phyloP scores from a whole-genome alignment of 257 asterid genomes.

The Schizonepeta tenuifolia region DNA sequence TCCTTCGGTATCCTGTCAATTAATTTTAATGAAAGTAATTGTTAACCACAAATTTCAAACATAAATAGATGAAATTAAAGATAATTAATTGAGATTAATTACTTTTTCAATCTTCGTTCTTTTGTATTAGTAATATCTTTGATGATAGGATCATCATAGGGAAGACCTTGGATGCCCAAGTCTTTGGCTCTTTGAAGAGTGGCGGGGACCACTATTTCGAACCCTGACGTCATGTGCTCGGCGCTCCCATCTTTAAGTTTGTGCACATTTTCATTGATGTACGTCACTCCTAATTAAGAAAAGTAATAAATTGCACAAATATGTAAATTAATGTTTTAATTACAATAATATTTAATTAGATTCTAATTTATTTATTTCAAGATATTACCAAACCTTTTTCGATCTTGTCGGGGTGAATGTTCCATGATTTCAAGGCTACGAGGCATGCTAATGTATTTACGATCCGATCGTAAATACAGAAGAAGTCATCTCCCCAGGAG shows the following conservation, averaged over 20 bases:
- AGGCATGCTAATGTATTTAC: conserved; percentile 54
- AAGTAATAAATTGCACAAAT: not conserved
- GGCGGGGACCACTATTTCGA: conserved; percentile 50
- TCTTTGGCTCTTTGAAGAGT: conserved; percentile 39
- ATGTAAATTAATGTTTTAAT: too few relatives aligned
- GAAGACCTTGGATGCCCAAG: conserved; percentile 34
- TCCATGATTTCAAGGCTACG: conserved; percentile 50
- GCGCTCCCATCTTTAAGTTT: conserved; percentile 32
- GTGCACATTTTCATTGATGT: conserved; percentile 41
- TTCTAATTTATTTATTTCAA: too few relatives aligned
- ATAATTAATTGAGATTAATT: not conserved
- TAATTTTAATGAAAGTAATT: not conserved
- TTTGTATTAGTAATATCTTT: conserved; percentile 24
- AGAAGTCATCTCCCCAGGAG: conserved; percentile 51
- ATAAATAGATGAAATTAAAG: not conserved
- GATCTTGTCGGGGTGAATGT: conserved; percentile 28
- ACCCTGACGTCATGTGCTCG: conserved; percentile 52
- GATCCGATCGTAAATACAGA: conserved; percentile 39
- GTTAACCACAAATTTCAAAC: too few relatives aligned
- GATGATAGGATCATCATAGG: conserved; percentile 32
- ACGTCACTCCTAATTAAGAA: conserved; percentile 35
- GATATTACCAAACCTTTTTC: too few relatives aligned
- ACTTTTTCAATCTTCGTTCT: conserved; percentile 1
- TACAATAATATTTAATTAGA: too few relatives aligned
- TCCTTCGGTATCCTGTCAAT: conserved; percentile 50